These are phyloP conservation scores for Rhododendron vialii DNA, from an alignment of 148 eudicot genomes.

Conservation along the genomic window DNA sequence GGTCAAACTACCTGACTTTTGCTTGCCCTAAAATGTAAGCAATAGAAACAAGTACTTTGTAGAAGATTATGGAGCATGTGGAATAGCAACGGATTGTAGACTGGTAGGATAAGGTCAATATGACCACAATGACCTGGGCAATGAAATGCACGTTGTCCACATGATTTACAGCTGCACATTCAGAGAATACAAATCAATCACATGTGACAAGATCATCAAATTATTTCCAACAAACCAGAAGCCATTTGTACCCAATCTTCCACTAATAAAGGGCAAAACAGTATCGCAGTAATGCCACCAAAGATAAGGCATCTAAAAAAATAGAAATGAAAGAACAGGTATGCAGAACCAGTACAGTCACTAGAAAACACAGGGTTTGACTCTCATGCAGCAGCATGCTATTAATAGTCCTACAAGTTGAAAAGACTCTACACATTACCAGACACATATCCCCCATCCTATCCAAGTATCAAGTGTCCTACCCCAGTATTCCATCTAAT, in stretches of 20 bases:
- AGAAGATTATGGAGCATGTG: constrained; percentile 44
- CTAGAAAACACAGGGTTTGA: background rate
- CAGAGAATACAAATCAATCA: background rate
- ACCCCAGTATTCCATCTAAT: background rate
- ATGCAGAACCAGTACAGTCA: background rate
- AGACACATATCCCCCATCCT: background rate
- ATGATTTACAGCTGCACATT: constrained; percentile 71
- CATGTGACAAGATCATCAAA: constrained; percentile 1
- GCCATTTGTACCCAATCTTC: background rate
- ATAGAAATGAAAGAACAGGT: background rate
- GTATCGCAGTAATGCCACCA: background rate
- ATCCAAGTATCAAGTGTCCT: background rate
- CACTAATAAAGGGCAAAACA: background rate
- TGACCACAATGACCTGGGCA: constrained; percentile 98
- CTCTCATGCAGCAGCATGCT: background rate
- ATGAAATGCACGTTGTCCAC: constrained; percentile 54
- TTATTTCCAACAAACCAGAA: background rate
- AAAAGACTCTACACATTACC: background rate
- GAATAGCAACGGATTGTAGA: constrained; percentile 77
- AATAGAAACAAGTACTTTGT: constrained; percentile 64
- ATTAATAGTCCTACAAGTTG: background rate
- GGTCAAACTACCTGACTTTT: constrained; percentile 35
- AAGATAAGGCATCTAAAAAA: background rate
- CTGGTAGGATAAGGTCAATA: constrained; percentile 60
- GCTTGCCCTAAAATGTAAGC: constrained; percentile 54